These are phyloP conservation scores for Spathaspora gorwiae DNA, from an alignment of 805 yeast species.

Conservation along the genomic window DNA sequence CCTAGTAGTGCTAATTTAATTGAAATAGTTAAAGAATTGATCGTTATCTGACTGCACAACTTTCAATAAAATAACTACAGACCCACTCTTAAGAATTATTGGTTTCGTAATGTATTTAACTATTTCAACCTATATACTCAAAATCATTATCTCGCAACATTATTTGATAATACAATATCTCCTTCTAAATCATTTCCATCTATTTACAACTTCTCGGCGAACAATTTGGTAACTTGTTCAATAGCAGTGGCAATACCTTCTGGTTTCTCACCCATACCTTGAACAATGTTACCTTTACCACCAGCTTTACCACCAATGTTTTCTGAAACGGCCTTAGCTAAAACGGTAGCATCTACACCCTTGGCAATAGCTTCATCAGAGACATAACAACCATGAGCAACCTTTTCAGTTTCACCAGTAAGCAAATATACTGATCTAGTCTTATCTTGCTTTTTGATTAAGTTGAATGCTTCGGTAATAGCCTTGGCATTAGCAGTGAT, in stretches of 20 bases:
- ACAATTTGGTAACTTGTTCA: conserved; percentile 56
- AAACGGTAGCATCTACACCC: conserved; percentile 70
- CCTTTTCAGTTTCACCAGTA: conserved; percentile 67
- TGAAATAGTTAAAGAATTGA: no score
- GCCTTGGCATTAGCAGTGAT: conserved; percentile 88
- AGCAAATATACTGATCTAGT: conserved; percentile 74
- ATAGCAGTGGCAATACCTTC: conserved; percentile 70
- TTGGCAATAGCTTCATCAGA: conserved; percentile 63
- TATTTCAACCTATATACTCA: no score
- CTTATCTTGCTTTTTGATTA: conserved; percentile 70
- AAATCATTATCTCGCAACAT: no score
- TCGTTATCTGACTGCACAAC: no score
- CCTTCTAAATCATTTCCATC: no score
- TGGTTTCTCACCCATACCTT: conserved; percentile 91
- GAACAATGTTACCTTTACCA: conserved; percentile 94
- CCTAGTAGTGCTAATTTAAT: no score
- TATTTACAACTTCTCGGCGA: conserved; percentile 51
- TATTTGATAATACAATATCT: no score
- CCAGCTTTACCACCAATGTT: conserved; percentile 96
- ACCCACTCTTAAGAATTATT: no score
- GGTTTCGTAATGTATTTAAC: no score
- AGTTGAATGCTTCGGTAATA: conserved; percentile 85
- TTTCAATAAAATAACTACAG: no score
- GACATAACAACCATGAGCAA: conserved; percentile 94
- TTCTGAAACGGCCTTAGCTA: conserved; percentile 66